Evolutionary conservation across 2,329 filamentous ascomycete species (phyloP), one percentile per base, ranked within the genome.

Genomic region (Botryotinia globosa): DNA sequence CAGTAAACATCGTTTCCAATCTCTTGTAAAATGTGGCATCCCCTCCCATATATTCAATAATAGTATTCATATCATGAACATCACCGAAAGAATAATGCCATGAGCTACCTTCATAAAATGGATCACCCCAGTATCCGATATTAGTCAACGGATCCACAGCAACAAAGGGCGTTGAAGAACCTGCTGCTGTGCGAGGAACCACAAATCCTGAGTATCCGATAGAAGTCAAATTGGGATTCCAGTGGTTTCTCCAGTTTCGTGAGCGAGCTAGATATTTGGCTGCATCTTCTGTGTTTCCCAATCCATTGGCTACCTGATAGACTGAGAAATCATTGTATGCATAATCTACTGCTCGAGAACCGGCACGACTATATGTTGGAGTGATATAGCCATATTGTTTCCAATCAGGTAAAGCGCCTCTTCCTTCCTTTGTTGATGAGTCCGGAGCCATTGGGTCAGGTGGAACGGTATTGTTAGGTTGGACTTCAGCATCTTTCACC

Each of bases 321-420:
- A 93, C 81, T 0, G 84, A 85, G 75, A 92, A 93, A 79, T 93
- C 91, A 77, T 93, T 92, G 69, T 85, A 85, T 0, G 89, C 84
- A 77, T 92, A 92, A 78, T 92, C 90, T 0, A 92, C 86, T 0
- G 89, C 88, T 2, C 90, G 84, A 29, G 86, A 90, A 3, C 91
- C 89, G 0, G 89, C 89, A 20, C 91, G 85, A 1, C 83, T 84
- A 76, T 86, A 92, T 6, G 79, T 83, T 86, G 87, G 1, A 14
- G 90, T 91, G 75, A 93, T 91, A 79, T 87, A 93, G 3, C 90
- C 89, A 65, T 86, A 84, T 25, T 84, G 75, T 1, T 89, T 81
- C 91, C 91, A 94, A 81, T 92, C 91, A 0, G 89, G 87, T 9
- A 93, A 82, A 0, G 90, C 91, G 9, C 91, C 88, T 51, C 91